Conservation (phyloP, 495 filamentous ascomycete genomes). For the Extremus antarcticus region DNA sequence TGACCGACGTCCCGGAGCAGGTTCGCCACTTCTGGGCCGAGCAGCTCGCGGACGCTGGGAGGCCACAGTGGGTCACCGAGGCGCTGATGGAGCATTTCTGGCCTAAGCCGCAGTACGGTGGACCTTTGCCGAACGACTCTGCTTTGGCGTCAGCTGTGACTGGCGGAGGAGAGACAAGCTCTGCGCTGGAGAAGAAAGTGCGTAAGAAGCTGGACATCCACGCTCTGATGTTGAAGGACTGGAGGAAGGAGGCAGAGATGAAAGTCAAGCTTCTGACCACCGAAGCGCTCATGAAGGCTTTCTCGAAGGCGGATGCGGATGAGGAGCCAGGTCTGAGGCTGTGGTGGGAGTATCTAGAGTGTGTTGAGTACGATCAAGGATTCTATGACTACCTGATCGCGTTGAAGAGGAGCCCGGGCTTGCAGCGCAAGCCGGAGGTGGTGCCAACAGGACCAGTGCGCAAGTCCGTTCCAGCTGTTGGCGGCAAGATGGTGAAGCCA, state of each 20-base stretch:
- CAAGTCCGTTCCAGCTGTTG: background rate
- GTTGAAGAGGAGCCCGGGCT: slow-evolving; percentile 2
- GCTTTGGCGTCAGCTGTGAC: background rate
- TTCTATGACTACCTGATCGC: slow-evolving; percentile 26
- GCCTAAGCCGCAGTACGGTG: slow-evolving; percentile 26
- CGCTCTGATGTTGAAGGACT: slow-evolving; percentile 20
- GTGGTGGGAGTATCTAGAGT: slow-evolving; percentile 34
- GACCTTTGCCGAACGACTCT: slow-evolving; percentile 8
- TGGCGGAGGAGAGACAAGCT: background rate
- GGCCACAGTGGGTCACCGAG: slow-evolving; percentile 28
- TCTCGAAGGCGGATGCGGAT: slow-evolving; percentile 26
- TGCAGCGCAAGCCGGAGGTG: background rate
- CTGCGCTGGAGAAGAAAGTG: background rate
- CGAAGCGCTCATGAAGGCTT: slow-evolving; percentile 25
- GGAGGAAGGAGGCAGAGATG: slow-evolving; percentile 25
- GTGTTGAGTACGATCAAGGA: slow-evolving; percentile 21
- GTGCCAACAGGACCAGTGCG: background rate
- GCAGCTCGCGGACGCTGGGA: slow-evolving; percentile 15
- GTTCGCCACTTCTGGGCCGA: slow-evolving; percentile 27
- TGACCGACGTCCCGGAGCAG: slow-evolving; percentile 22
- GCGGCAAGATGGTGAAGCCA: background rate
- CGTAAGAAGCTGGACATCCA: slow-evolving; percentile 14
- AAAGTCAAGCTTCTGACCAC: slow-evolving; percentile 21
- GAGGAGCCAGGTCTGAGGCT: slow-evolving; percentile 25
- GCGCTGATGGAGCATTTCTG: slow-evolving; percentile 28